Evolutionary conservation across 2,329 filamentous ascomycete genomes (phyloP), one percentile per base, ranked within the genome.

Genomic region (Cladorrhinum sp.): DNA sequence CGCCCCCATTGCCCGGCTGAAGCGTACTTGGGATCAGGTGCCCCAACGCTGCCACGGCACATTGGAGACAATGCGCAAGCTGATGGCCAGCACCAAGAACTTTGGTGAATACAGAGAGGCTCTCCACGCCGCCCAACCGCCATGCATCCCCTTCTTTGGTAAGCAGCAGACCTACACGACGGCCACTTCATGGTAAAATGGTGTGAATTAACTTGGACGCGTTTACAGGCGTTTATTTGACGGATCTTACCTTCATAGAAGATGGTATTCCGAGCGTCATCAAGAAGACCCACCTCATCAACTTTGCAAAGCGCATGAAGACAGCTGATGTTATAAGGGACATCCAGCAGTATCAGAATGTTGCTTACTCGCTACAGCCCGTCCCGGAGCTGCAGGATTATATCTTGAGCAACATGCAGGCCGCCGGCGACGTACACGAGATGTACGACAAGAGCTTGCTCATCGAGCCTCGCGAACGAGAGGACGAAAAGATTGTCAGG

Each of bases 401-500:
- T 76, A 96, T 99, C 67, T 78, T 97, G 68, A 93, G 88, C 74
- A 97, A 98, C 74, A 96, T 98, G 90, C 90, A 96, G 77, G 89
- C 89, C 28, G 94, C 95, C 3, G 91, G 92, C 57, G 94, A 98
- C 74, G 95, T 99, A 65, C 93, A 98, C 75, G 94, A 98, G 80
- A 98, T 98, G 95, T 99, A 98, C 80, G 93, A 98, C 76, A 93
- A 93, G 82, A 96, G 92, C 78, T 80, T 99, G 77, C 84, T 88
- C 71, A 88, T 99, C 63, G 95, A 99, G 75, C 95, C 95, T 65
- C 86, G 95, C 71, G 95, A 99, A 80, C 86, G 95, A 70, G 95
- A 99, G 79, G 95, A 99, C 73, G 95, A 99, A 79, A 98, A 98
- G 83, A 98, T 99, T 82, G 94, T 96, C 73, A 96, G 95, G 93